phyloP scores from a whole-genome alignment of 169 alveolate genomes.

The Babesia bovis region DNA sequence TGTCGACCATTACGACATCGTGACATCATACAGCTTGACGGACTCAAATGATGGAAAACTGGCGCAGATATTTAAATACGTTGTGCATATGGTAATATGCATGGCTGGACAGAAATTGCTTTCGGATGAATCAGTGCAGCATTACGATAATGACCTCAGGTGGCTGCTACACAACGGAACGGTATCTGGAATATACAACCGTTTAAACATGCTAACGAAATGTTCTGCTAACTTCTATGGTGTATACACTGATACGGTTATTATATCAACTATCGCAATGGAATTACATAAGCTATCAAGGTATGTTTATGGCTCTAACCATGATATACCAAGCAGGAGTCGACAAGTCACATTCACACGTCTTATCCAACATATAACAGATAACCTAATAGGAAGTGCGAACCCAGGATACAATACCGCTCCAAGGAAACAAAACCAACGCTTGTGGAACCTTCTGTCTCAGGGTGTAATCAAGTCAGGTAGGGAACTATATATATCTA shows the following conservation, averaged over 20 bases:
- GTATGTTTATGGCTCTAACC: neutral
- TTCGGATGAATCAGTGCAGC: neutral
- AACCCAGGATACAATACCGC: neutral
- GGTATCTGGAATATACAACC: slow-evolving; percentile 39
- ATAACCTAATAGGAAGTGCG: neutral
- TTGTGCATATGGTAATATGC: slow-evolving; percentile 26
- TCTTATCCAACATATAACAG: slow-evolving; percentile 24
- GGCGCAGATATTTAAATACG: slow-evolving; percentile 10
- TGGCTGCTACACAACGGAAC: slow-evolving; percentile 45
- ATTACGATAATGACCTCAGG: slow-evolving; percentile 21
- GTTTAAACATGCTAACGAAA: slow-evolving; percentile 12
- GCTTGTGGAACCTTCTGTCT: slow-evolving; percentile 18
- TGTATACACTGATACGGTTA: neutral
- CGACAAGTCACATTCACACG: slow-evolving; percentile 48
- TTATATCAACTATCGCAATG: slow-evolving; percentile 23
- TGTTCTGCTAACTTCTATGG: neutral
- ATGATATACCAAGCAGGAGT: slow-evolving; percentile 16
- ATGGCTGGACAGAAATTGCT: slow-evolving; percentile 3
- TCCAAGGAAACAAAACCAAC: neutral
- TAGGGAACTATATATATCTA: neutral
- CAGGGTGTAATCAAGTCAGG: slow-evolving; percentile 49
- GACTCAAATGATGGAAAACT: slow-evolving; percentile 15
- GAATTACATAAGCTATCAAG: slow-evolving; percentile 34
- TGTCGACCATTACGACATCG: slow-evolving; percentile 27
- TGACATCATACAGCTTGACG: slow-evolving; percentile 27